Base-by-base conservation (phyloP, 2,329 filamentous ascomycete species). In the Aureobasidium lini region DNA sequence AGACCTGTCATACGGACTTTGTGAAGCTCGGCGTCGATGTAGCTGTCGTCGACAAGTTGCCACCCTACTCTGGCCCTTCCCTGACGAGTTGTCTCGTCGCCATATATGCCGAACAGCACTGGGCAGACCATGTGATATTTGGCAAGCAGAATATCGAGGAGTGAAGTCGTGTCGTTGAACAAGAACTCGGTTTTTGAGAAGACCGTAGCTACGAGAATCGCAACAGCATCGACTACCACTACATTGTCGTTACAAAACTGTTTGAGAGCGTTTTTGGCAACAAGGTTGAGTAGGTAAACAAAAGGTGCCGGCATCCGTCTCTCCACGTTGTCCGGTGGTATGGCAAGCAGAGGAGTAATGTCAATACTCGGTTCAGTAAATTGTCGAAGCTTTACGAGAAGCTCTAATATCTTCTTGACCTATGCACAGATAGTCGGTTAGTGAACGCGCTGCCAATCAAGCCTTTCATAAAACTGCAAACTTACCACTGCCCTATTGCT, bases 131-230 rank as follows among this genome's bases (percentile, higher is more conserved):
- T 79, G 61, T 91, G 85, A 67, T 89, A 88, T 72, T 97, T 96
- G 58, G 92, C 87, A 67, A 95, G 86, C 32, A 97, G 79, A 61
- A 97, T 89, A 69, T 95, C 89, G 56, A 90, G 86, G 60, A 95
- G 78, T 6, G 59, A 60, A 49, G 81, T 74, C 8, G 84, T 86
- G 53, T 85, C 81, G 79, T 85, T 88, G 57, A 81, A 77, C 13
- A 64, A 64, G 58, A 68, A 70, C 15, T 83, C 79, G 16, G 83
- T 79, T 56, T 82, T 79, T 1, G 88, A 87, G 70, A 95, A 93
- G 32, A 95, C 81, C 63, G 86, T 84, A 6, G 87, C 87, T 1
- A 86, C 81, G 28, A 92, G 79, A 28, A 93, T 83, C n/a, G 90
- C 90, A 46, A 95, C 81, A 0, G 89, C 87, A 65, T 94, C 88